phyloP scores from a whole-genome alignment of 768 basidiomycete species.

The Mycena albidolilacea region DNA sequence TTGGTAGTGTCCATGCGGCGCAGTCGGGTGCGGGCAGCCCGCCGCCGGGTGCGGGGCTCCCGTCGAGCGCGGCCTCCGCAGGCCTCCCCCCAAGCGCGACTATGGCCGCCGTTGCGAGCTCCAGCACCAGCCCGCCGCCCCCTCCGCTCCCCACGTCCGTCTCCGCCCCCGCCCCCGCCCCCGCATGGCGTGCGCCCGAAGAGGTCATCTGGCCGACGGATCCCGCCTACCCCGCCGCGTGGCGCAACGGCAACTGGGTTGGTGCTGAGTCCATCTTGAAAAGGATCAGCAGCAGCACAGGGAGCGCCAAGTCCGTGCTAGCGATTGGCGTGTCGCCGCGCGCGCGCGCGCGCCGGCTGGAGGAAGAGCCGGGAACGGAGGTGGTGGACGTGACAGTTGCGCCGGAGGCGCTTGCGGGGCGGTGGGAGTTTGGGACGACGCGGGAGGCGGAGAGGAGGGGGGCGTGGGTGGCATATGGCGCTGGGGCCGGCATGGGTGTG shows the following conservation, averaged over 20 bases:
- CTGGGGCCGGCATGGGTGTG: slow-evolving; percentile 14
- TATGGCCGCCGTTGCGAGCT: not conserved
- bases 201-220: slow-evolving; percentile 30
- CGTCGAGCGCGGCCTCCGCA: not conserved
- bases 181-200: slow-evolving; percentile 15
- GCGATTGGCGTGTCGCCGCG: slow-evolving; percentile 38
- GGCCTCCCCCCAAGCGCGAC: slow-evolving; percentile 19
- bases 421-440: slow-evolving; percentile 40
- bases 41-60: not conserved
- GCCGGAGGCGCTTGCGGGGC: slow-evolving; percentile 8
- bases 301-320: slow-evolving; percentile 6
- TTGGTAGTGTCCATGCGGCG: slow-evolving; percentile 29
- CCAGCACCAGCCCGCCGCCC: slow-evolving; percentile 2
- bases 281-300: not conserved
- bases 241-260: not conserved
- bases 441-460: slow-evolving; percentile 12
- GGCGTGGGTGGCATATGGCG: slow-evolving; percentile 3
- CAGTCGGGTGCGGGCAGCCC: not conserved
- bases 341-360: slow-evolving; percentile 23
- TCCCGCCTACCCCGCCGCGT: not conserved
- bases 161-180: slow-evolving; percentile 12
- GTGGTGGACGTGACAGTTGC: slow-evolving; percentile 30
- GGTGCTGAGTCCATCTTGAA: not conserved
- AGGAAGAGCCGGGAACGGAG: slow-evolving; percentile 11
- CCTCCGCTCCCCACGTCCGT: not conserved